Base-by-base conservation (phyloP, 2,329 filamentous ascomycete genomes). In the Fusarium staphyleae region DNA sequence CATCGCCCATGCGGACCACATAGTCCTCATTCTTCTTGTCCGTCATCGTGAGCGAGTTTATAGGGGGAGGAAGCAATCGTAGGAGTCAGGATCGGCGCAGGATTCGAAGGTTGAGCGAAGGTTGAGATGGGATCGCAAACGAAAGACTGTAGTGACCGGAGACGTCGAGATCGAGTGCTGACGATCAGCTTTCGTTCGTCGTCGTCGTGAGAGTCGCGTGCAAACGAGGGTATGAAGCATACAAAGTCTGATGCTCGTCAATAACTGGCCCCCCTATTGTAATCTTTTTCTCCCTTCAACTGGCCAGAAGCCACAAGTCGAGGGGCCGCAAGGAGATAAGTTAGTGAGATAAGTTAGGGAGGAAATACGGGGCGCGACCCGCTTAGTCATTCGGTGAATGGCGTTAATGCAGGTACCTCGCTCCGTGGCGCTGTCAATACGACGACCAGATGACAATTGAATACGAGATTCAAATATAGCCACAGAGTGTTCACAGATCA, bases 1-100 rank as follows among this genome's bases (percentile, higher is more conserved):
- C 79, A 55, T 89, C 87, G 68, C 84, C 83, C 79, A 91, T 85
- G 67, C 88, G 85, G 71, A 91, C 81, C 59, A 83, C 78, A 70
- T 87, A 90, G 72, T 95, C 90, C 72, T 90, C 88, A 75, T 91
- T 95, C 82, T 95, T 96, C 74, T 93, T 92, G 80, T 95, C 90
- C 69, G 88, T 82, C 91, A 96, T 96, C 30, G 18, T 66, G 33
- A 22, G 18, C 16, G 15, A 33, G 33, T n/a, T 8, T 24, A 24
- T 22, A 37, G 32, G 32, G 58, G 47, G 22, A 48, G 26, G 76
- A 75, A 62, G 77, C 40, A 37, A 52, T 52, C 35, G 51, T 44
- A 37, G 43, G 29, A 45, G 44, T 47, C 24, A 37, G 10, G 57
- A 62, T 51, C 50, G 58, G 47, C 49, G 41, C 41, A 36, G 45